Evolutionary conservation across 352 stramenopile genomes (phyloP).

Genomic region (Globisporangium takayamanum): DNA sequence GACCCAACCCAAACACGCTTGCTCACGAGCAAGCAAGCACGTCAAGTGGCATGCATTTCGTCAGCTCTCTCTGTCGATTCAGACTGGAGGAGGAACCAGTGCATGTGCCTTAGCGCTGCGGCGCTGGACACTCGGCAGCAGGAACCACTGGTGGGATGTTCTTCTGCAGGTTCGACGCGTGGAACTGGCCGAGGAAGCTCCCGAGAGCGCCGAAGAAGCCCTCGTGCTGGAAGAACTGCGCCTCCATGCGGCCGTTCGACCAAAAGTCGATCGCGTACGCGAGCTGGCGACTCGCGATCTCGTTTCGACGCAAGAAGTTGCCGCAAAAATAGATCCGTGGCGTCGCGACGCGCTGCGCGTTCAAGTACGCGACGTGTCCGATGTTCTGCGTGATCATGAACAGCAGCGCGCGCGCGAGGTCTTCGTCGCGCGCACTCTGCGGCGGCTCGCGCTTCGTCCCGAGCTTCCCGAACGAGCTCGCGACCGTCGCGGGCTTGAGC

Average conservation of each 20-base stretch:
- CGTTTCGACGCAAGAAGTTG: constrained; percentile 96
- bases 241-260: constrained; percentile 88
- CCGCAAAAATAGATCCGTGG: constrained; percentile 93
- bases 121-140: background rate
- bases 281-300: constrained; percentile 86
- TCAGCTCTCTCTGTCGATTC: too few relatives aligned
- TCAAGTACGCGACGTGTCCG: constrained; percentile 93
- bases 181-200: constrained; percentile 79
- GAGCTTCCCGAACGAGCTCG: constrained; percentile 97
- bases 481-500: constrained; percentile 82
- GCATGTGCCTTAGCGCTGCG: background rate
- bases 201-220: constrained; percentile 97
- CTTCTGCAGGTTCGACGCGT: constrained; percentile 15
- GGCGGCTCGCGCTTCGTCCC: constrained; percentile 26
- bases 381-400: constrained; percentile 99
- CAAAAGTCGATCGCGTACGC: constrained; percentile 96
- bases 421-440: constrained; percentile 76
- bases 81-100: too few relatives aligned
- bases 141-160: constrained; percentile 4
- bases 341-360: constrained; percentile 90
- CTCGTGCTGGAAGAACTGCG: constrained; percentile 93
- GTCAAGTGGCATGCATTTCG: too few relatives aligned
- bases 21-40: too few relatives aligned
- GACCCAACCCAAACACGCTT: too few relatives aligned
- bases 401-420: constrained; percentile 92